Base-by-base conservation (phyloP, 495 filamentous ascomycete species). In the Cercophora newfieldiana region DNA sequence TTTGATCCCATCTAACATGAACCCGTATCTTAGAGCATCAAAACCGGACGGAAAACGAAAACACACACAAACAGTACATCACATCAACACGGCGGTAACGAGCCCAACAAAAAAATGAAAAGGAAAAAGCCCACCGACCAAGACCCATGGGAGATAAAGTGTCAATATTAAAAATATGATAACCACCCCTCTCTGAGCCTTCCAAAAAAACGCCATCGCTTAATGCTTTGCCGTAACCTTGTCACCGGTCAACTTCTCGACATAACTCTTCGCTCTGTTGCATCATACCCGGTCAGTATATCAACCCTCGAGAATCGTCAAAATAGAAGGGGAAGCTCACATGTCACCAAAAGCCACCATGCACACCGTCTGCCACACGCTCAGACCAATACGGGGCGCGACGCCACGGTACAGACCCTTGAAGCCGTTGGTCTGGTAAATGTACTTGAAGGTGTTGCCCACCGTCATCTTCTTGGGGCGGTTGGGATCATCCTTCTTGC, bases 321-420 rank as follows among this genome's bases (percentile, higher is more conserved):
- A n/a, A n/a, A n/a, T n/a, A n/a, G n/a, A n/a, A n/a, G n/a, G n/a
- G 50, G 64, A 68, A 68, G 89, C 94, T 86, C 80, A 97, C 94
- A 97, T 93, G 84, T 99, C 95, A 83, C 95, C 95, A 83, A 99
- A 86, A 74, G 94, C 95, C 81, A 99, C 95, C 95, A 99, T 99
- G 84, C 95, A 99, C 75, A 99, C 91, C 64, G 95, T 99, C 86
- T 99, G 95, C 95, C 95, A 99, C 82, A 99, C 89, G 69, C 95
- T 90, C 62, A 99, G 87, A 58, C 92, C 96, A 75, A 98, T 91
- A 73, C 95, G 88, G 70, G 95, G 95, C 66, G 94, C 85, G 59
- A 99, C 95, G 73, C 95, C 95, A 69, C 95, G 91, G 85, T 99
- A 99, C 67, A 99, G 83, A 71, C 95, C 95, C 85, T 89, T 91